phyloP scores from a whole-genome alignment of 2,329 filamentous ascomycete species.

The Sclerotiophoma versabilis region DNA sequence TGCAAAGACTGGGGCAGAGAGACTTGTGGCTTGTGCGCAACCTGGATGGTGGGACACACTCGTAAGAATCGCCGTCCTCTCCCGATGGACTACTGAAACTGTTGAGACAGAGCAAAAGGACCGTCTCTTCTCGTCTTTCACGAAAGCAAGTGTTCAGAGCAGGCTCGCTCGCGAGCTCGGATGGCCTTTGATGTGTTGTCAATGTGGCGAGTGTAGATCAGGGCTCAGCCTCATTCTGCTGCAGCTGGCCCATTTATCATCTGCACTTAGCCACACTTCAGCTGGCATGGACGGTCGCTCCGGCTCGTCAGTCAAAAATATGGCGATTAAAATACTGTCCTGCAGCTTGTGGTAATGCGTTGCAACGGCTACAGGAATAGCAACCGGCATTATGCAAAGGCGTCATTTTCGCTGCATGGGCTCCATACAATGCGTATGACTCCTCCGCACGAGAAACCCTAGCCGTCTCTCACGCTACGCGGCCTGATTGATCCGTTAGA shows the following conservation, averaged over 20 bases:
- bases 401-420: conserved; percentile 28
- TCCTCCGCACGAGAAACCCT: conserved; percentile 37
- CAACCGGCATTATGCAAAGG: conserved; percentile 24
- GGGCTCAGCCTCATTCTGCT: conserved; percentile 43
- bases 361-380: conserved; percentile 41
- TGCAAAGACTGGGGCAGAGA: conserved; percentile 35
- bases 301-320: conserved; percentile 22
- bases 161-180: conserved; percentile 12
- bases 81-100: conserved; percentile 31
- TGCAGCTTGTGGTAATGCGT: conserved; percentile 20
- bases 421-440: conserved; percentile 40
- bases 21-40: conserved; percentile 37
- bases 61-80: conserved; percentile 25
- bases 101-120: conserved; percentile 29
- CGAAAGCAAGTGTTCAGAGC: conserved; percentile 7
- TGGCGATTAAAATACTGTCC: conserved; percentile 8
- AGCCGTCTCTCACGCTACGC: conserved; percentile 30
- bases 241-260: conserved; percentile 27
- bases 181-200: conserved; percentile 42
- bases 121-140: conserved; percentile 20
- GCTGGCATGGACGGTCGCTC: conserved; percentile 38
- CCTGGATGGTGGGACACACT: conserved; percentile 38
- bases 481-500: conserved; percentile 40
- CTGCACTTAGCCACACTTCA: conserved; percentile 43
- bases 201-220: conserved; percentile 40